Conservation (phyloP, 1,139 yeast species). For the Debaryomyces fabryi region DNA sequence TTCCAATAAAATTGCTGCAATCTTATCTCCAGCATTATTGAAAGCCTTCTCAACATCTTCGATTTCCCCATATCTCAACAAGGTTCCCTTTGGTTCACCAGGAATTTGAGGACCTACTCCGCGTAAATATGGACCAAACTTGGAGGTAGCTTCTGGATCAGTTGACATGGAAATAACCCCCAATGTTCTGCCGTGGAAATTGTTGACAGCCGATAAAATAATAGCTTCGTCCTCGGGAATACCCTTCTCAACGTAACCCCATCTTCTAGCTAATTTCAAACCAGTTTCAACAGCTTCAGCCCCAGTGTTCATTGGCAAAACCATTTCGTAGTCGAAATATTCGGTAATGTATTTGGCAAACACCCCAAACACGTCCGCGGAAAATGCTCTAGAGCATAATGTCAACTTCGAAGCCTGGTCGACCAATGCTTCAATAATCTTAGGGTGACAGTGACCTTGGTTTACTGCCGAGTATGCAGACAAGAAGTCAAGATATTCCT, state of each 20-base stretch:
- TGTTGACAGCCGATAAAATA: conserved; percentile 81
- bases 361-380: conserved; percentile 83
- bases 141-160: conserved; percentile 86
- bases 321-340: conserved; percentile 88
- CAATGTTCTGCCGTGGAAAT: conserved; percentile 95
- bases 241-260: conserved; percentile 92
- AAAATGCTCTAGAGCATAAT: conserved; percentile 88
- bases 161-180: conserved; percentile 97
- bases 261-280: conserved; percentile 89
- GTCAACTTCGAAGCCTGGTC: conserved; percentile 89
- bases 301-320: conserved; percentile 97
- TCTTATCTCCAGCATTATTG: conserved; percentile 80
- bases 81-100: conserved; percentile 53
- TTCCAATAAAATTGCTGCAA: conserved; percentile 90
- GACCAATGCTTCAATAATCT: conserved; percentile 78
- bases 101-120: conserved; percentile 85
- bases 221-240: conserved; percentile 84
- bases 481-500: conserved; percentile 80
- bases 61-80: conserved; percentile 76
- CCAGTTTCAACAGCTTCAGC: conserved; percentile 99
- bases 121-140: conserved; percentile 87
- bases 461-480: conserved; percentile 97
- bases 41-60: conserved; percentile 88
- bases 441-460: conserved; percentile 98
- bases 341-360: conserved; percentile 90